Conservation (phyloP, 257 asterid genomes). For the Petunia axillaris region DNA sequence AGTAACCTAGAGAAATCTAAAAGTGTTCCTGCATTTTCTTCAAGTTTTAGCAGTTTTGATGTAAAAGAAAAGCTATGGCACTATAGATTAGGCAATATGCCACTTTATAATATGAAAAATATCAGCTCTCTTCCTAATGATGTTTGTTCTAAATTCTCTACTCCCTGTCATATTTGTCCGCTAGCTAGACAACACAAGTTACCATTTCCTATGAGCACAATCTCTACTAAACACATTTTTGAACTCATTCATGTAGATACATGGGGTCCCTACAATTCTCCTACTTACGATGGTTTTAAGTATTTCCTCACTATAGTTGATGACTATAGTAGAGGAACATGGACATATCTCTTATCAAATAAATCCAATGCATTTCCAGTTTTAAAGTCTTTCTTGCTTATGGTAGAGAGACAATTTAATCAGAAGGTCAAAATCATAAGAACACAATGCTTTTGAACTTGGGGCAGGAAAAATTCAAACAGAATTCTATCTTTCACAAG, state of each 20-base stretch:
- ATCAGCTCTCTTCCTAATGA: background rate
- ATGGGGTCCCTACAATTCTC: background rate
- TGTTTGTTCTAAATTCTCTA: background rate
- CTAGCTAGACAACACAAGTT: background rate
- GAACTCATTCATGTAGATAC: background rate
- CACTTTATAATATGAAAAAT: background rate
- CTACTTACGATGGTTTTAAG: background rate
- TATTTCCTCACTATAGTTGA: background rate
- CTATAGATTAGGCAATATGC: background rate
- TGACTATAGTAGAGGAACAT: background rate
- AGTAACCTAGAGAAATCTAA: no score
- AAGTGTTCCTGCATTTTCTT: no score
- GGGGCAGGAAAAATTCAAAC: no score
- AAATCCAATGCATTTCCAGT: background rate
- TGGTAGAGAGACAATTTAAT: background rate
- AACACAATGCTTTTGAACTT: background rate
- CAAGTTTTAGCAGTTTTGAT: no score
- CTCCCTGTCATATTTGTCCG: background rate
- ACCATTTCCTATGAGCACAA: no score
- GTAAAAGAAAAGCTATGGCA: background rate
- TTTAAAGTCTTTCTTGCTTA: background rate
- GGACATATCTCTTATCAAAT: background rate
- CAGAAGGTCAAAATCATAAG: background rate
- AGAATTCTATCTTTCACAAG: no score
- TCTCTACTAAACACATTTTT: background rate